Conservation (phyloP, 371 early-diverging fungal genomes). For the Apophysomyces variabilis region DNA sequence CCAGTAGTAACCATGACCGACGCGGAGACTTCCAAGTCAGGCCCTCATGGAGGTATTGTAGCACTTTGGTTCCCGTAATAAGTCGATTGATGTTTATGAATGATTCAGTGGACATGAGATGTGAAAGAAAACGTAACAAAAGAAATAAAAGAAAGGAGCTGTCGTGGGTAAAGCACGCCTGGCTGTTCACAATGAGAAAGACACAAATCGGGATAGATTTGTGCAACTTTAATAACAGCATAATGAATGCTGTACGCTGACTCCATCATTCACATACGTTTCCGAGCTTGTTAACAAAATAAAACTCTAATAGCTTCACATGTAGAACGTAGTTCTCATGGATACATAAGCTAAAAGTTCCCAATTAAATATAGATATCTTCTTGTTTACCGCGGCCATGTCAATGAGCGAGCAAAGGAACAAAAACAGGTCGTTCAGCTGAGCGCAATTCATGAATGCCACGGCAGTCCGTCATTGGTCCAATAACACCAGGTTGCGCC, state of each 20-base stretch:
- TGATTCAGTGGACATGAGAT: not conserved
- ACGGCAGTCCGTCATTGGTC: slow-evolving; percentile 7
- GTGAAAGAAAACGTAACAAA: not conserved
- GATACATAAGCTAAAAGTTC: no score
- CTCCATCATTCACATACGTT: no score
- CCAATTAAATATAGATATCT: no score
- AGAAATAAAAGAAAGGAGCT: not conserved
- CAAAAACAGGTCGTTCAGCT: slow-evolving; percentile 6
- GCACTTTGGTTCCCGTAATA: not conserved
- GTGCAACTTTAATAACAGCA: slow-evolving; percentile 5
- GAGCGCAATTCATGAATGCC: slow-evolving; percentile 7
- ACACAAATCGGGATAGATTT: slow-evolving; percentile 1
- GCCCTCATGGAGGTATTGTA: not conserved
- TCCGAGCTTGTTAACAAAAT: no score
- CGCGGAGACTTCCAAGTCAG: slow-evolving; percentile 10
- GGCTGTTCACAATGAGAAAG: no score
- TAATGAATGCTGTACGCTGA: not conserved
- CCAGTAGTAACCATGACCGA: slow-evolving; percentile 3
- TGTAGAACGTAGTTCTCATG: no score
- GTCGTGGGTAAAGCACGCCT: not conserved
- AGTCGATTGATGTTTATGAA: not conserved
- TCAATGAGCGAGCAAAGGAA: no score
- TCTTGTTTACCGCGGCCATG: no score
- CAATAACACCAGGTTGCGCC: slow-evolving; percentile 7
- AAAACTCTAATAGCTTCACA: no score